A percentile compares a stretch with the other conserved stretches of the same genome.
phyloP scores from a whole-genome alignment of 768 basidiomycete species.

The Trametopsis cervina region DNA sequence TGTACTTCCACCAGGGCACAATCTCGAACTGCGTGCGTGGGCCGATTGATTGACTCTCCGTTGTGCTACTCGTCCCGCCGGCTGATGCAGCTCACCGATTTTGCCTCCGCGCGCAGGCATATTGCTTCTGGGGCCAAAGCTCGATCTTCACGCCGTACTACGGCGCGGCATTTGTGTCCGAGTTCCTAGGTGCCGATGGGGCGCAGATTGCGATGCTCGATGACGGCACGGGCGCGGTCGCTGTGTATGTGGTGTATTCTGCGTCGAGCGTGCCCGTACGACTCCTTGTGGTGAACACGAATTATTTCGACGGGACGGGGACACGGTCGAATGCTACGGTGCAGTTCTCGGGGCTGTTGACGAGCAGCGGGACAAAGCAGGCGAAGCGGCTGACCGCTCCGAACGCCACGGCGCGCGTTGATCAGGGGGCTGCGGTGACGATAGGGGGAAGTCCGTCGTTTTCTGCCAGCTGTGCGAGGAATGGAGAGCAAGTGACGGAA shows the following conservation, averaged over 20 bases:
- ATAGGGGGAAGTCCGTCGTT: slow-evolving; percentile 29
- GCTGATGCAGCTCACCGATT: too few relatives aligned
- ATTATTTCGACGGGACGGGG: slow-evolving; percentile 28
- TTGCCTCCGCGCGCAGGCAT: slow-evolving; percentile 23
- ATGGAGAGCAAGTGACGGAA: slow-evolving; percentile 24
- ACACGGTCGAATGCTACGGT: slow-evolving; percentile 25
- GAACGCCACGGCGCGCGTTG: slow-evolving; percentile 25
- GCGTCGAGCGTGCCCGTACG: slow-evolving; percentile 21
- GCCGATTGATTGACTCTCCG: neutral
- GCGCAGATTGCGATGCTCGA: slow-evolving; percentile 28
- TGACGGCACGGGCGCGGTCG: slow-evolving; percentile 25
- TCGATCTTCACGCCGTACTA: slow-evolving; percentile 31
- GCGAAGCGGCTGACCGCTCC: slow-evolving; percentile 30
- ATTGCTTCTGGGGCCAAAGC: slow-evolving; percentile 33
- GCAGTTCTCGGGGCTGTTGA: slow-evolving; percentile 22
- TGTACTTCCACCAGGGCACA: slow-evolving; percentile 37
- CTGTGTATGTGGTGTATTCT: slow-evolving; percentile 26
- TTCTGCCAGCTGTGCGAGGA: slow-evolving; percentile 19
- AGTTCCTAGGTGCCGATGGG: slow-evolving; percentile 29
- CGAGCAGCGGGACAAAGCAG: slow-evolving; percentile 15
- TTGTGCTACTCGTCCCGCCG: neutral
- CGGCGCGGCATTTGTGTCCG: slow-evolving; percentile 31
- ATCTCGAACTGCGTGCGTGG: slow-evolving; percentile 31
- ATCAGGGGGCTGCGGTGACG: slow-evolving; percentile 26
- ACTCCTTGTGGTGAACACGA: slow-evolving; percentile 29